Percentiles rank a stretch among this genome's conserved stretches.
These are phyloP conservation scores for Ciborinia camelliae DNA, from an alignment of 2,329 filamentous ascomycete genomes.

Conservation along the genomic window DNA sequence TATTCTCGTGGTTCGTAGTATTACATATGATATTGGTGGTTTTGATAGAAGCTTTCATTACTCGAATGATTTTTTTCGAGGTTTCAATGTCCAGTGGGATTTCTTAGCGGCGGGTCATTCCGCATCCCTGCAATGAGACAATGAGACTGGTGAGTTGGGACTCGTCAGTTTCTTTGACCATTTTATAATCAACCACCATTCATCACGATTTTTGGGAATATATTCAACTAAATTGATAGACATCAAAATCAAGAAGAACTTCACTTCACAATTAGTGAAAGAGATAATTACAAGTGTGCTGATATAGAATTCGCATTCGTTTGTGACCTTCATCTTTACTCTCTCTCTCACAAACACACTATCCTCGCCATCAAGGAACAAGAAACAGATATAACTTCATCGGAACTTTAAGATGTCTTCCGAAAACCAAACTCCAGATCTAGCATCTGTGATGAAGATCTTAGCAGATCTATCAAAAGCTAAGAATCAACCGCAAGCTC, in stretches of 20 bases:
- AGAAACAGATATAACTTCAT: background rate
- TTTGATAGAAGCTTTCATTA: conserved; percentile 7
- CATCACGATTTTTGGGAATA: background rate
- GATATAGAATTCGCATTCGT: background rate
- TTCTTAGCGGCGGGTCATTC: conserved; percentile 28
- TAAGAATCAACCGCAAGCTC: conserved; percentile 18
- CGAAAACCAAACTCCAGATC: conserved; percentile 32
- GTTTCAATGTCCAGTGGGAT: conserved; percentile 24
- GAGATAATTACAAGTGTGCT: background rate
- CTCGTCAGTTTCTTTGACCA: background rate
- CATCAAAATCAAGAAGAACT: background rate
- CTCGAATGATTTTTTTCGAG: conserved; percentile 31
- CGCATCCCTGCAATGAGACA: conserved; percentile 20
- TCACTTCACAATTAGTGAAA: background rate
- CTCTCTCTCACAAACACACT: too few relatives aligned
- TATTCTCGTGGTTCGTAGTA: conserved; percentile 13
- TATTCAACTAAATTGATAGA: background rate
- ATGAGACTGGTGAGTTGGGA: background rate
- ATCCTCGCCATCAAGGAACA: background rate
- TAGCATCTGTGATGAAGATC: conserved; percentile 37
- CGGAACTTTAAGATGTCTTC: conserved; percentile 28
- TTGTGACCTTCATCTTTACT: background rate
- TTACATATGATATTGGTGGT: conserved; percentile 30
- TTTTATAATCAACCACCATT: too few relatives aligned
- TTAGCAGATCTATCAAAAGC: conserved; percentile 33